Base-by-base conservation (phyloP, 2,329 filamentous ascomycete species). In the Venturia oleaginea region DNA sequence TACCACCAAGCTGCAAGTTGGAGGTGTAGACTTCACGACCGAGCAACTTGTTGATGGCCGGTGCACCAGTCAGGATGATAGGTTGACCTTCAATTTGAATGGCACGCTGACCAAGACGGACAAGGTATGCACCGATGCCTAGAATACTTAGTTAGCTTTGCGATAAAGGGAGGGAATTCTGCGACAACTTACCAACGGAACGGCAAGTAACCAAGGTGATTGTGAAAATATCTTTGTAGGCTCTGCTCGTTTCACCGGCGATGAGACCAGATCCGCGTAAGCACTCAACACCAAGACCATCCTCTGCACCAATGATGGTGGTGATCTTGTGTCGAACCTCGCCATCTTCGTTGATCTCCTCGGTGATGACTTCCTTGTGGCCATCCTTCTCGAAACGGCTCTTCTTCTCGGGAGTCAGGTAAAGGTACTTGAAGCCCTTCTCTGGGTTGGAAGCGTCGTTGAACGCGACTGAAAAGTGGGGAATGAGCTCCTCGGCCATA, bases 31-130 rank as follows among this genome's bases (percentile, higher is more conserved):
- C 93, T 78, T 99, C 94, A 70, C 95, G 92, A 72, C 94, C 94
- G 67, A 99, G 86, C 72, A 99, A 83, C 81, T 97, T 99, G 86
- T 99, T 99, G 76, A 99, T 89, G 66, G 94, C 94, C 68, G 91
- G 91, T 60, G 94, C 94, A 84, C 94, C 94, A 72, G 94, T 99
- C 68, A 99, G 86, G 73, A 99, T 99, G 76, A 99, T 99, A 46
- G 94, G 94, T 80, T 99, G 94, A 66, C 94, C 94, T 79, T 99
- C 94, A 69, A 99, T 95, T 79, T 99, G 94, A 69, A 99, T 95
- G 68, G 94, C 93, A 86, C 94, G 91, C 79, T 99, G 94, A 66
- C 94, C 94, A 66, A 99, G 91, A 75, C 94, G 93, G 70, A 99
- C 94, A 64, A 99, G 90, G 80, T 99, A 99, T 62, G 94, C 94